Percentiles rank a stretch among this genome's conserved stretches.
These are phyloP conservation scores for Cyphellophora attinorum DNA, from an alignment of 2,329 filamentous ascomycete genomes.

Conservation along the genomic window DNA sequence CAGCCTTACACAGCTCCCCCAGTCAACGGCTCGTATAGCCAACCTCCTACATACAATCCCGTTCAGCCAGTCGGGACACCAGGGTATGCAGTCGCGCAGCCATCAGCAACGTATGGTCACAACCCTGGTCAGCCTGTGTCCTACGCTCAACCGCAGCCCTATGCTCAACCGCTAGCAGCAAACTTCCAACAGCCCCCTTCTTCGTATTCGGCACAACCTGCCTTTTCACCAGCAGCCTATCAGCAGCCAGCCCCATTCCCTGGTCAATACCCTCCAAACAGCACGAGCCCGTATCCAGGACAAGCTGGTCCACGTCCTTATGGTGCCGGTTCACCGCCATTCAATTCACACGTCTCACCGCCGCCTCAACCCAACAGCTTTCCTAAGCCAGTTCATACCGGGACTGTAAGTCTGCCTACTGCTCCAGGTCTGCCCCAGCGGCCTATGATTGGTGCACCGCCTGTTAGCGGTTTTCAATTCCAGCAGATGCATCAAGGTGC, in stretches of 20 bases:
- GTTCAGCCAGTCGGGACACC: constrained; percentile 7
- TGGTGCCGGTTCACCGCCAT: constrained; percentile 30
- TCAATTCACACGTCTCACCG: constrained; percentile 30
- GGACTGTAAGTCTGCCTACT: constrained; percentile 45
- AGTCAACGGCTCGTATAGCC: constrained; percentile 16
- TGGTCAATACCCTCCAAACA: constrained; percentile 26
- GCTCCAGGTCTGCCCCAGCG: constrained; percentile 52
- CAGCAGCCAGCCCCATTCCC: constrained; percentile 24
- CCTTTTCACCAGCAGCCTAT: constrained; percentile 21
- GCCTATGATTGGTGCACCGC: constrained; percentile 47
- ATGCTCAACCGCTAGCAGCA: constrained; percentile 14
- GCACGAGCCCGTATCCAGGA: constrained; percentile 23
- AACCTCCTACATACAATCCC: constrained; percentile 13
- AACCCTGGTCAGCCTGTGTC: background rate
- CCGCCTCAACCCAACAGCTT: constrained; percentile 24
- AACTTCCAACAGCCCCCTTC: constrained; percentile 13
- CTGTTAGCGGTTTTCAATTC: constrained; percentile 44
- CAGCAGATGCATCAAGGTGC: constrained; percentile 48
- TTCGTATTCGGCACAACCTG: constrained; percentile 20
- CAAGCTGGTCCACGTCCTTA: constrained; percentile 24
- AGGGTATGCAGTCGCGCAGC: background rate
- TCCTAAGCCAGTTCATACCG: constrained; percentile 30
- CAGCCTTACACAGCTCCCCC: constrained; percentile 15
- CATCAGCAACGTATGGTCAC: background rate
- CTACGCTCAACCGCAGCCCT: constrained; percentile 12